A percentile compares a stretch with the other conserved stretches of the same genome.
These are phyloP conservation scores for Curvularia sp. DNA, from an alignment of 2,329 filamentous ascomycete species.

Conservation along the genomic window DNA sequence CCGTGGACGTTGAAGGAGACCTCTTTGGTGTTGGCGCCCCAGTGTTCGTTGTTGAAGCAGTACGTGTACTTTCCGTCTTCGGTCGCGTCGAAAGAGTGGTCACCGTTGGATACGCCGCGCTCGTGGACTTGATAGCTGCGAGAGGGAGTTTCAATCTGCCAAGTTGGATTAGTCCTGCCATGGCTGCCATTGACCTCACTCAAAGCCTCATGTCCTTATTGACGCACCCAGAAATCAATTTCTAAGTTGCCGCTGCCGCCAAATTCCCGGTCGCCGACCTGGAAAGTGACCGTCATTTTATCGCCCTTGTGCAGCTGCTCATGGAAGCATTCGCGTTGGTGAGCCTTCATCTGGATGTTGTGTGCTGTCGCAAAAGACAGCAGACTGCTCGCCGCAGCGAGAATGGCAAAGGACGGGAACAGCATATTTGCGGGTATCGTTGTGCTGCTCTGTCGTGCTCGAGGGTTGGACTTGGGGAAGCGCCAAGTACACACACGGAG, in stretches of 20 bases:
- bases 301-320: constrained; percentile 91
- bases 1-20: constrained; percentile 99
- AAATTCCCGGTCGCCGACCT: constrained; percentile 96
- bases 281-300: constrained; percentile 98
- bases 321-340: constrained; percentile 97
- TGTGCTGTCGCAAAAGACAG: constrained; percentile 75
- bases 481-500: constrained; percentile 34
- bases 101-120: constrained; percentile 83
- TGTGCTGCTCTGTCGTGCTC: constrained; percentile 22
- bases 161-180: constrained; percentile 15
- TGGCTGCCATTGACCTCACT: background rate
- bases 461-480: constrained; percentile 13
- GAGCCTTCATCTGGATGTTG: constrained; percentile 93
- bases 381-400: constrained; percentile 61
- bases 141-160: constrained; percentile 77
- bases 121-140: constrained; percentile 80
- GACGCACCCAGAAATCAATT: constrained; percentile 92
- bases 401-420: constrained; percentile 46
- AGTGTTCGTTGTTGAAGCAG: constrained; percentile 99
- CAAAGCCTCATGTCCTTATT: background rate
- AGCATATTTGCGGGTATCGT: constrained; percentile 41
- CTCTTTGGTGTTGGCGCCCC: constrained; percentile 95
- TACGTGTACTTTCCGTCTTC: constrained; percentile 90
- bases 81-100: constrained; percentile 87
- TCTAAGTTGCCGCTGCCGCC: constrained; percentile 93